phyloP scores from a whole-genome alignment of 306 rosid genomes.

The Acacia melanoxylon region DNA sequence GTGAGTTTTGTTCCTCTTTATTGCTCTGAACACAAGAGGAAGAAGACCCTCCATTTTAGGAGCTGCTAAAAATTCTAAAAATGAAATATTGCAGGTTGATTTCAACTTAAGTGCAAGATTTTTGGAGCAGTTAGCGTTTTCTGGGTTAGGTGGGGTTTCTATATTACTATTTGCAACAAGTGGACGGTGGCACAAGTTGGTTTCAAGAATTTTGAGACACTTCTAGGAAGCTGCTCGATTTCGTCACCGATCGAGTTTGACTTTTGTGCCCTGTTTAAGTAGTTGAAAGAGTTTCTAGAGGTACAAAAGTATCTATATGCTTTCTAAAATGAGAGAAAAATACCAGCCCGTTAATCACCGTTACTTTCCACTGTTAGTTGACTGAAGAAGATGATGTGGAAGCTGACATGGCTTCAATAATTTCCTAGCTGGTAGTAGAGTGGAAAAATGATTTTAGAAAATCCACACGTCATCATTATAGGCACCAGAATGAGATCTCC shows the following conservation, averaged over 20 bases:
- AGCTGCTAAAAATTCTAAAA: background rate
- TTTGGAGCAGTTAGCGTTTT: background rate
- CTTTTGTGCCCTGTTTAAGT: conserved; percentile 17
- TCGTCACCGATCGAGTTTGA: background rate
- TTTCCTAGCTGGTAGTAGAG: too few species aligned
- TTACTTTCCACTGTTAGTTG: too few species aligned
- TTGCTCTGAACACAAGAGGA: conserved; percentile 40
- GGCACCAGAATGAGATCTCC: too few species aligned
- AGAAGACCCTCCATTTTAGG: conserved; percentile 48
- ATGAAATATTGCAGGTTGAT: background rate
- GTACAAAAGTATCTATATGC: too few species aligned
- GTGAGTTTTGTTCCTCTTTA: conserved; percentile 40
- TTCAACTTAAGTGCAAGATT: background rate
- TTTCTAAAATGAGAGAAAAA: too few species aligned
- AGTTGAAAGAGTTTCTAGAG: too few species aligned
- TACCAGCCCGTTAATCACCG: too few species aligned
- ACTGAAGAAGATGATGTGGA: too few species aligned
- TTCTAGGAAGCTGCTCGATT: background rate
- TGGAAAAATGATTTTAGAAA: too few species aligned
- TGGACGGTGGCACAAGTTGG: background rate
- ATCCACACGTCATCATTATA: too few species aligned
- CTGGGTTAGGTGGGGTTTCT: conserved; percentile 37
- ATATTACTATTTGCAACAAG: conserved; percentile 3
- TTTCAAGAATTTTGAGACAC: background rate
- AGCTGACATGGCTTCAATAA: too few species aligned